Conservation (phyloP, 257 asterid species). For the Craterostigma plantagineum region DNA sequence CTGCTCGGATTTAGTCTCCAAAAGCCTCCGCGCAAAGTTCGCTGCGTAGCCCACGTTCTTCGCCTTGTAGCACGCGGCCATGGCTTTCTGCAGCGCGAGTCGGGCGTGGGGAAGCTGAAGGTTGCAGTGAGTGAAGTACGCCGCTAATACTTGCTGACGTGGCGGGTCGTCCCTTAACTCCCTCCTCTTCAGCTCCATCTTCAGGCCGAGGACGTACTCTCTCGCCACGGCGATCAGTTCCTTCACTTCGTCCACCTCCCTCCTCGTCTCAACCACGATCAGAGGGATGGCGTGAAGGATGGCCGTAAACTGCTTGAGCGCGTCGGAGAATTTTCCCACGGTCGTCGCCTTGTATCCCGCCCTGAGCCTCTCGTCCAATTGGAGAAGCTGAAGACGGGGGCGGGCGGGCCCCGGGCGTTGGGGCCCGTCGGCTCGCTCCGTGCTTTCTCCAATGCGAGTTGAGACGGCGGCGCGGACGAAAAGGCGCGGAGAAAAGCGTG, state of each 20-base stretch:
- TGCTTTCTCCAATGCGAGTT: not conserved
- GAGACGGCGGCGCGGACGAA: not conserved
- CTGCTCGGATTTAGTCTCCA: constrained; percentile 4
- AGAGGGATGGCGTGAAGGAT: constrained; percentile 1
- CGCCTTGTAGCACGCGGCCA: constrained; percentile 3
- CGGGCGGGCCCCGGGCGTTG: constrained; percentile 1
- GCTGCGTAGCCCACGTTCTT: not conserved
- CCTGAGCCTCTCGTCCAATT: constrained; percentile 1
- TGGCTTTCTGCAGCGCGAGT: constrained; percentile 2
- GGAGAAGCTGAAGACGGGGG: constrained; percentile 1
- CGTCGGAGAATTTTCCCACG: constrained; percentile 1
- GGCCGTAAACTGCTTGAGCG: not conserved
- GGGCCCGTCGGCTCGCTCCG: constrained; percentile 1
- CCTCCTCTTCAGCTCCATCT: constrained; percentile 5
- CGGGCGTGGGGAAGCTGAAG: constrained; percentile 2
- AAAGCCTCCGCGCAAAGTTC: constrained; percentile 1
- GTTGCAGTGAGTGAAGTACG: constrained; percentile 6
- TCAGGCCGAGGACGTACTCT: not conserved
- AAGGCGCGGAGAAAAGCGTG: not conserved
- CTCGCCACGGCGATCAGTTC: not conserved
- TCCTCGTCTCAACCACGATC: constrained; percentile 3
- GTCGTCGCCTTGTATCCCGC: constrained; percentile 1
- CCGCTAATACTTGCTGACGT: constrained; percentile 3
- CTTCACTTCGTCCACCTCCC: constrained; percentile 5
- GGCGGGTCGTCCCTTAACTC: not conserved